phyloP scores from a whole-genome alignment of 306 rosid genomes.

The Gillenia trifoliata region DNA sequence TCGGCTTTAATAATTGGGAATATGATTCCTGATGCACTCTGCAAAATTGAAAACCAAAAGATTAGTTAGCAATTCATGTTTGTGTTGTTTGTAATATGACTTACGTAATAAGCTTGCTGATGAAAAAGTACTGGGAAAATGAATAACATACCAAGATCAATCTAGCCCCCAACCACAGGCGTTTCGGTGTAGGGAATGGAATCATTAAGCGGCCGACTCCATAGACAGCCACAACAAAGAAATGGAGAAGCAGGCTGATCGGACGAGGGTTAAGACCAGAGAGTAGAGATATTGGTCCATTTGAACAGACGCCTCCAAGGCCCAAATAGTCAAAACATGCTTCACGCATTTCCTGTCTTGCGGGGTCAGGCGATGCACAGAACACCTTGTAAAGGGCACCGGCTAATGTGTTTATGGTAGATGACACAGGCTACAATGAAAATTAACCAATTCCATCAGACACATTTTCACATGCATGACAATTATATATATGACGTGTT shows the following conservation, averaged over 20 bases:
- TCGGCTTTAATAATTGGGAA: slow-evolving; percentile 71
- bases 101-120: not conserved
- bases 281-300: slow-evolving; percentile 68
- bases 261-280: slow-evolving; percentile 76
- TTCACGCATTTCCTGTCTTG: slow-evolving; percentile 61
- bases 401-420: slow-evolving; percentile 88
- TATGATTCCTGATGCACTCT: slow-evolving; percentile 69
- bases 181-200: slow-evolving; percentile 59
- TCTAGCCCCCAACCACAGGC: slow-evolving; percentile 61
- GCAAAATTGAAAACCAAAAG: slow-evolving; percentile 13
- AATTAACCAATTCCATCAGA: not conserved
- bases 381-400: slow-evolving; percentile 76
- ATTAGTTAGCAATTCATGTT: not conserved
- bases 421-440: slow-evolving; percentile 64
- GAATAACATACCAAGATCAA: slow-evolving; percentile 38
- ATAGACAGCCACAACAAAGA: slow-evolving; percentile 67
- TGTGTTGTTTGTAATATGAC: not conserved
- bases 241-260: slow-evolving; percentile 55
- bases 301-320: slow-evolving; percentile 73
- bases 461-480: not conserved
- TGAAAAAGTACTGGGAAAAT: not conserved
- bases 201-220: slow-evolving; percentile 71
- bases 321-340: slow-evolving; percentile 81
- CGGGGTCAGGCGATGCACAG: slow-evolving; percentile 71
- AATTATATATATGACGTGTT: not conserved